Conservation (phyloP, 805 yeast genomes). For the Pichia heedii region DNA sequence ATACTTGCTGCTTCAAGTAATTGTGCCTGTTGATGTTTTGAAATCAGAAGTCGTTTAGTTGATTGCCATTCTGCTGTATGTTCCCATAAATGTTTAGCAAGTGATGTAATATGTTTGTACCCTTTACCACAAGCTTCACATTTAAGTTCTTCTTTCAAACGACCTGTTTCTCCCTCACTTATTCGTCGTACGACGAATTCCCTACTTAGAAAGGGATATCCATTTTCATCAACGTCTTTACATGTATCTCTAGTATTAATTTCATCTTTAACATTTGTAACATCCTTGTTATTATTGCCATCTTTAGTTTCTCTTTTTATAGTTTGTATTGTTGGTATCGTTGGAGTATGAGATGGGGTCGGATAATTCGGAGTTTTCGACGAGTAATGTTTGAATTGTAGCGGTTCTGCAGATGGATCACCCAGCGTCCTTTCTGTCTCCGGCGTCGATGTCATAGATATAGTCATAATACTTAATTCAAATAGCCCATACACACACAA, state of each 20-base stretch:
- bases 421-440: background rate
- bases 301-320: no score
- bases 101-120: slow-evolving; percentile 78
- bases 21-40: slow-evolving; percentile 87
- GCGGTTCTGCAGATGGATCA: no score
- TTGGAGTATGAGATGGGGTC: background rate
- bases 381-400: background rate
- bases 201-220: slow-evolving; percentile 36
- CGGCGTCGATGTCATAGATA: background rate
- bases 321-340: background rate
- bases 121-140: slow-evolving; percentile 93
- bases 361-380: background rate
- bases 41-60: slow-evolving; percentile 68
- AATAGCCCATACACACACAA: no score
- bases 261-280: no score
- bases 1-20: slow-evolving; percentile 71
- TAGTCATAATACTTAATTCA: no score
- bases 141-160: slow-evolving; percentile 73
- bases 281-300: no score
- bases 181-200: slow-evolving; percentile 77
- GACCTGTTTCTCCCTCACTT: slow-evolving; percentile 78
- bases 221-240: slow-evolving; percentile 7
- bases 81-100: slow-evolving; percentile 87
- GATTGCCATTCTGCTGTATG: slow-evolving; percentile 93
- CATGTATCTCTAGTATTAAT: no score